Evolutionary conservation across 2,329 filamentous ascomycete genomes (phyloP).

Genomic region (Neophaeococcomyces aloes): DNA sequence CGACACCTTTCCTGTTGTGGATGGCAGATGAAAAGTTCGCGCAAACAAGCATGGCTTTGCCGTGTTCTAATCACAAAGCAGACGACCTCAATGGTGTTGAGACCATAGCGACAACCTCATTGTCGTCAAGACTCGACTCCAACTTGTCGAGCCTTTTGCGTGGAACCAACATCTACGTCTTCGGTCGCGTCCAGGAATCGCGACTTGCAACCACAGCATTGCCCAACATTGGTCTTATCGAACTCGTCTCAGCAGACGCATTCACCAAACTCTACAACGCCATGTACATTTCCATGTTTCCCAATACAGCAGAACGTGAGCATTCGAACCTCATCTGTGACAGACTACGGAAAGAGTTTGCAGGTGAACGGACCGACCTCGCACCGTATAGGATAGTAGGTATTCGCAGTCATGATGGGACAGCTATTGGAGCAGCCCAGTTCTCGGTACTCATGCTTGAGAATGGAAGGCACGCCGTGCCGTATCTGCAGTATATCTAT

Average conservation of each 20-base stretch:
- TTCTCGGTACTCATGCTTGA: slow-evolving; percentile 16
- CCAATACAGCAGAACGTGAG: slow-evolving; percentile 14
- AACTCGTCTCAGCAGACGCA: slow-evolving; percentile 16
- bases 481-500: slow-evolving; percentile 20
- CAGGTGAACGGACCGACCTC: slow-evolving; percentile 9
- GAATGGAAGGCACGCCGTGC: slow-evolving; percentile 12
- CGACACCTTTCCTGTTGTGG: no score
- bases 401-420: slow-evolving; percentile 12
- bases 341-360: slow-evolving; percentile 14
- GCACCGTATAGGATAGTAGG: slow-evolving; percentile 19
- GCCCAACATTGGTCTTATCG: slow-evolving; percentile 16
- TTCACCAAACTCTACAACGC: slow-evolving; percentile 15
- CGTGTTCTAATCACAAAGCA: no score
- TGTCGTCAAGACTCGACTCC: no score
- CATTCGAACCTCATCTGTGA: slow-evolving; percentile 16
- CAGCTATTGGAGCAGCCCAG: slow-evolving; percentile 19
- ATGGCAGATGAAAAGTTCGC: no score
- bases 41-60: no score
- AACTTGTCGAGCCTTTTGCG: background rate
- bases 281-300: slow-evolving; percentile 17
- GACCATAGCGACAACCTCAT: no score
- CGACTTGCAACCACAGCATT: slow-evolving; percentile 13
- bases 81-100: no score
- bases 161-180: slow-evolving; percentile 2
- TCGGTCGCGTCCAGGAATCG: slow-evolving; percentile 9